phyloP scores from a whole-genome alignment of 2,329 filamentous ascomycete genomes.

The Thelonectria olida region DNA sequence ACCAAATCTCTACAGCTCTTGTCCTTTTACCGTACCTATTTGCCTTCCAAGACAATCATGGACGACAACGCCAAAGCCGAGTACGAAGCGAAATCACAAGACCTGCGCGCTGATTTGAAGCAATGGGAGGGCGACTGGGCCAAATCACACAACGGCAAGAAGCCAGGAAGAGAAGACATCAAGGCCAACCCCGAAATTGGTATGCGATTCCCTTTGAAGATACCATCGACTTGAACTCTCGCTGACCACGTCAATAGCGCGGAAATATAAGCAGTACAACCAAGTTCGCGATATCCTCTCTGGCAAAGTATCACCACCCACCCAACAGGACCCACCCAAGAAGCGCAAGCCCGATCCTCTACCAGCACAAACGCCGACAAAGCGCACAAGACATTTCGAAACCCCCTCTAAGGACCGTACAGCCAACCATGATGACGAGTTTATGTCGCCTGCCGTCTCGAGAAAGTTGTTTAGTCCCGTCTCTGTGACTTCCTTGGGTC shows the following conservation, averaged over 20 bases:
- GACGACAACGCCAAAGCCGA: slow-evolving; percentile 53
- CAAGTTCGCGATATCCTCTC: slow-evolving; percentile 67
- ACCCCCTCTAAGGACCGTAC: slow-evolving; percentile 56
- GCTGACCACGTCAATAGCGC: slow-evolving; percentile 53
- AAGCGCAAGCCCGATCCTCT: slow-evolving; percentile 54
- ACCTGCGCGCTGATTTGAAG: slow-evolving; percentile 76
- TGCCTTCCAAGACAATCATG: slow-evolving; percentile 47
- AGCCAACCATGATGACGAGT: slow-evolving; percentile 49
- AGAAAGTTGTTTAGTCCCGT: slow-evolving; percentile 69
- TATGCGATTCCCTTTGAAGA: slow-evolving; percentile 48
- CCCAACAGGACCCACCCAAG: slow-evolving; percentile 47
- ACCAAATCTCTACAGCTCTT: not conserved
- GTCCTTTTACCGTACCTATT: slow-evolving; percentile 14
- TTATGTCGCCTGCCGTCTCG: slow-evolving; percentile 65
- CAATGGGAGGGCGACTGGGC: slow-evolving; percentile 77
- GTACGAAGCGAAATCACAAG: slow-evolving; percentile 60
- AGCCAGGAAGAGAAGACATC: slow-evolving; percentile 79
- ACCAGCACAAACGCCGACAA: slow-evolving; percentile 58
- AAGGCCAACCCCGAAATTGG: slow-evolving; percentile 77
- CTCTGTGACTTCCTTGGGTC: slow-evolving; percentile 72
- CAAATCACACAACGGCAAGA: slow-evolving; percentile 68
- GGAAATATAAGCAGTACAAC: slow-evolving; percentile 82
- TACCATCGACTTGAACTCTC: not conserved
- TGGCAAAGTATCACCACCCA: slow-evolving; percentile 58
- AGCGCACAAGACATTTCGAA: slow-evolving; percentile 56